Conservation (phyloP, 805 yeast genomes). For the Sungouiella blattae region DNA sequence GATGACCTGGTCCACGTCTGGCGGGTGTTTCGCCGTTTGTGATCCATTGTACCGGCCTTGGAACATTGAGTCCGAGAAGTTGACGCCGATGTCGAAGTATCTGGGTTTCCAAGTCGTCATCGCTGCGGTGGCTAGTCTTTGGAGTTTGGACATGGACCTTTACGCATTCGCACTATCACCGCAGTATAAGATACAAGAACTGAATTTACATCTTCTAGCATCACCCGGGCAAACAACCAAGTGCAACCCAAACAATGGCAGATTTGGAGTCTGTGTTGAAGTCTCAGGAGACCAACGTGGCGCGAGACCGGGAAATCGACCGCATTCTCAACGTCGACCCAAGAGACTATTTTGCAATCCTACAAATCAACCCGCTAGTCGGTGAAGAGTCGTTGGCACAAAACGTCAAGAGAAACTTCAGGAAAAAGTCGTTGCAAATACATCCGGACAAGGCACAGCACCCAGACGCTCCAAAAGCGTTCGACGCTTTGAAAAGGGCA, state of each 20-base stretch:
- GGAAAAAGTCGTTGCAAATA: slow-evolving; percentile 58
- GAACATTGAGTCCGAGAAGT: slow-evolving; percentile 87
- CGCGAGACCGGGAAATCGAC: slow-evolving; percentile 50
- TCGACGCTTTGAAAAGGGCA: slow-evolving; percentile 56
- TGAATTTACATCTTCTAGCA: too few relatives aligned
- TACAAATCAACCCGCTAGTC: slow-evolving; percentile 37
- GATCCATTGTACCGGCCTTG: slow-evolving; percentile 74
- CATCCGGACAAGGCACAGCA: slow-evolving; percentile 67
- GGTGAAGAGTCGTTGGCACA: slow-evolving; percentile 36
- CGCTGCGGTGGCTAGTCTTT: too few relatives aligned
- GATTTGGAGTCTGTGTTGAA: slow-evolving; percentile 10
- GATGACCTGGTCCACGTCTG: slow-evolving; percentile 64
- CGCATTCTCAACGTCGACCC: slow-evolving; percentile 47
- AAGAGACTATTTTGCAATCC: slow-evolving; percentile 53
- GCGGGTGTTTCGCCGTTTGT: slow-evolving; percentile 49
- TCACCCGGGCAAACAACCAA: too few relatives aligned
- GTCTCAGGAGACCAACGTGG: slow-evolving; percentile 25
- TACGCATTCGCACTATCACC: too few relatives aligned
- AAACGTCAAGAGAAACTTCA: slow-evolving; percentile 45
- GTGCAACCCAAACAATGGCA: too few relatives aligned
- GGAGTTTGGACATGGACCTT: too few relatives aligned
- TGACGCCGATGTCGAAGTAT: slow-evolving; percentile 54
- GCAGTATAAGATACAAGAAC: too few relatives aligned
- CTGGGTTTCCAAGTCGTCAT: slow-evolving; percentile 39
- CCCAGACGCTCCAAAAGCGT: slow-evolving; percentile 59